A percentile compares a stretch with the other conserved stretches of the same genome.
Conservation (phyloP, 78 protist species). For the Cavenderia fasciculata region DNA sequence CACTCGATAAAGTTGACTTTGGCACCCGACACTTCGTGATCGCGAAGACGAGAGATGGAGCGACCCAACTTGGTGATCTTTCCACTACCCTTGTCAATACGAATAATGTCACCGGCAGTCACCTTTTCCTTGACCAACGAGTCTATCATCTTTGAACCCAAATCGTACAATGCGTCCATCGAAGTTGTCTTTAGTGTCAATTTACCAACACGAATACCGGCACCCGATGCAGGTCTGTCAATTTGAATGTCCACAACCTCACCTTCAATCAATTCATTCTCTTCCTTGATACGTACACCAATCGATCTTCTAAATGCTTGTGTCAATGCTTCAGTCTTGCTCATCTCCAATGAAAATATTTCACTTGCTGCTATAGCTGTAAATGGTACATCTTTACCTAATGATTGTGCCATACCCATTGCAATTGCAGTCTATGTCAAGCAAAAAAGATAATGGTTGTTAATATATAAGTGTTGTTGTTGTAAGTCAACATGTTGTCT, state of each 20-base stretch:
- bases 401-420: slow-evolving; percentile 98
- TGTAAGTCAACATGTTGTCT: too few species aligned
- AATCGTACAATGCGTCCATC: slow-evolving; percentile 99
- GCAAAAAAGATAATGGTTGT: too few species aligned
- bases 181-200: slow-evolving; percentile 99
- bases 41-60: slow-evolving; percentile 92
- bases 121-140: slow-evolving; percentile 97
- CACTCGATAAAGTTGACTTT: slow-evolving; percentile 94
- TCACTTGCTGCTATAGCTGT: slow-evolving; percentile 97
- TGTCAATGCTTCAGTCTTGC: slow-evolving; percentile 98
- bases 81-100: slow-evolving; percentile 99
- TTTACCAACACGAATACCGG: slow-evolving; percentile 93
- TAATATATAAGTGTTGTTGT: too few species aligned
- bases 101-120: slow-evolving; percentile 94
- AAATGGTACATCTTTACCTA: slow-evolving; percentile 97
- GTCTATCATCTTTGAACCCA: slow-evolving; percentile 99
- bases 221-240: slow-evolving; percentile 89
- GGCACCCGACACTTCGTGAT: slow-evolving; percentile 97
- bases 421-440: slow-evolving; percentile 99
- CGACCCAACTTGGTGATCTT: slow-evolving; percentile 96
- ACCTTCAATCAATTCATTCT: slow-evolving; percentile 99
- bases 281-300: slow-evolving; percentile 98
- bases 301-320: slow-evolving; percentile 98
- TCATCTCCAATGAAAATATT: slow-evolving; percentile 98
- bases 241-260: slow-evolving; percentile 98